phyloP scores from a whole-genome alignment of 139 green algal genomes.

The Chlamydomonas urium region DNA sequence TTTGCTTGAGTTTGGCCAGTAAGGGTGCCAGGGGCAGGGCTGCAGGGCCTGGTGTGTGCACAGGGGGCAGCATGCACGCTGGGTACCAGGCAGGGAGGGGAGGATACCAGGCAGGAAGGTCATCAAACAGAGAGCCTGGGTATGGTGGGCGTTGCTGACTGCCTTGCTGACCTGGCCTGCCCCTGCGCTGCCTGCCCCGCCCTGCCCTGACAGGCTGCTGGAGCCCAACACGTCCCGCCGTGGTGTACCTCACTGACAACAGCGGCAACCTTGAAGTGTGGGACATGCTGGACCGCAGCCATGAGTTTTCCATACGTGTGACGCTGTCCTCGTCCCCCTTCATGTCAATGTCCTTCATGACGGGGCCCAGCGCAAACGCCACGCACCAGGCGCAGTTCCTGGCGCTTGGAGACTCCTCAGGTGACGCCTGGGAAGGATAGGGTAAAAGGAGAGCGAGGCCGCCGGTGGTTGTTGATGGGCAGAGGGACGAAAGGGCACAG shows the following conservation, averaged over 20 bases:
- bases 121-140: too few species aligned
- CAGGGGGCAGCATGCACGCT: too few species aligned
- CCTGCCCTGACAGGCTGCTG: slow-evolving; percentile 50
- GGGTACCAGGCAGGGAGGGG: too few species aligned
- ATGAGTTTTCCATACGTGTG: slow-evolving; percentile 61
- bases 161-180: too few species aligned
- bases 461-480: too few species aligned
- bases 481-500: too few species aligned
- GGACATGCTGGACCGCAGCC: slow-evolving; percentile 75
- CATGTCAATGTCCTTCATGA: slow-evolving; percentile 59
- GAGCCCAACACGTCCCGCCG: slow-evolving; percentile 74
- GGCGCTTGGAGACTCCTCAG: slow-evolving; percentile 30
- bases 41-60: too few species aligned
- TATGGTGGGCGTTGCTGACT: too few species aligned
- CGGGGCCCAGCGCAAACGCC: slow-evolving; percentile 3
- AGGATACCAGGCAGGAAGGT: too few species aligned
- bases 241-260: slow-evolving; percentile 56
- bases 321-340: slow-evolving; percentile 47
- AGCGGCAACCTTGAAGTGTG: slow-evolving; percentile 40
- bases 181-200: not conserved
- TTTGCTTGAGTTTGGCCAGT: too few species aligned
- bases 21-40: not conserved
- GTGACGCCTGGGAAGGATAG: slow-evolving; percentile 12
- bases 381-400: slow-evolving; percentile 25
- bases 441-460: not conserved